Percentiles rank a stretch among this genome's conserved stretches.
Evolutionary conservation across 768 basidiomycete species (phyloP).

Genomic region (Boletus huronensis): DNA sequence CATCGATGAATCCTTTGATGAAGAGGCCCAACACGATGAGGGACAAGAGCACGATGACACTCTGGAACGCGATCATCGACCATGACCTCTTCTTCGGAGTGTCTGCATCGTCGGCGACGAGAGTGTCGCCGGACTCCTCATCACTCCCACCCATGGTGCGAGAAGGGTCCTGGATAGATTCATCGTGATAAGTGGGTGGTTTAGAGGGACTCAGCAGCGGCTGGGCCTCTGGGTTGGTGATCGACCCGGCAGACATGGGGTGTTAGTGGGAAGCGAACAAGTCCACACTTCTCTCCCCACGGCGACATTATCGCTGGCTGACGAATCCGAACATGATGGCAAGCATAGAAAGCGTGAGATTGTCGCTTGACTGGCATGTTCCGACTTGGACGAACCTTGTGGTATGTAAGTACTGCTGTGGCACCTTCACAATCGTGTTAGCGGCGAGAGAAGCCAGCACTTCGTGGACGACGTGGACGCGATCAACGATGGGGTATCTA

Average conservation of each 20-base stretch:
- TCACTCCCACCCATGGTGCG: slow-evolving; percentile 4
- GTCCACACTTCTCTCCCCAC: neutral
- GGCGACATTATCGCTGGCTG: neutral
- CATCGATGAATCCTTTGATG: slow-evolving; percentile 68
- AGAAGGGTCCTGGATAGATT: neutral
- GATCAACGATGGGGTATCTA: too few relatives aligned
- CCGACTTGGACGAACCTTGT: too few relatives aligned
- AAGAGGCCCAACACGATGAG: slow-evolving; percentile 46
- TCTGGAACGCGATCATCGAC: slow-evolving; percentile 25
- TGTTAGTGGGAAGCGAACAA: slow-evolving; percentile 5
- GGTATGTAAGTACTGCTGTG: too few relatives aligned
- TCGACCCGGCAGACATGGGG: slow-evolving; percentile 20
- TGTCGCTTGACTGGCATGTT: too few relatives aligned
- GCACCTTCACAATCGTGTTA: neutral
- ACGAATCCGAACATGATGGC: neutral
- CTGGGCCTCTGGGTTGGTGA: slow-evolving; percentile 15
- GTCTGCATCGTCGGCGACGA: neutral
- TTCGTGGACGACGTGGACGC: neutral
- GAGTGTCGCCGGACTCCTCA: slow-evolving; percentile 16
- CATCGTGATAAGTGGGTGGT: slow-evolving; percentile 15
- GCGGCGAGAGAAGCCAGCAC: neutral
- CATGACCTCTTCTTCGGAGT: slow-evolving; percentile 10
- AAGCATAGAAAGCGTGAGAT: neutral
- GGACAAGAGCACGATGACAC: slow-evolving; percentile 34
- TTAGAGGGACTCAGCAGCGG: slow-evolving; percentile 22